A percentile compares a stretch with the other conserved stretches of the same genome.
Evolutionary conservation across 1,139 yeast species (phyloP).

Genomic region (Yamadazyma kanchanaburiensis): DNA sequence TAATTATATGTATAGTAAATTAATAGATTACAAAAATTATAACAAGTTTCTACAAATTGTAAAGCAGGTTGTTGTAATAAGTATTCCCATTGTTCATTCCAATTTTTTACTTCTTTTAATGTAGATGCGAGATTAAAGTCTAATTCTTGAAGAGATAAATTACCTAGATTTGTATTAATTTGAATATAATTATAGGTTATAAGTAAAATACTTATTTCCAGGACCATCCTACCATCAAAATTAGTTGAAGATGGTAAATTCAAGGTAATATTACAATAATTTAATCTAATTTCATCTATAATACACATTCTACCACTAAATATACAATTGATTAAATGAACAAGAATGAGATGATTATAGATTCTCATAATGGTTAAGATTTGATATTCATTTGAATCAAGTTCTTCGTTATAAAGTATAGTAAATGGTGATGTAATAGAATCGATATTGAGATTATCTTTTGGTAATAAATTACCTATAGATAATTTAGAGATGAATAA

Average conservation of each 20-base stretch:
- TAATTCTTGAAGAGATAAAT: slow-evolving; percentile 18
- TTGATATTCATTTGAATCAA: slow-evolving; percentile 43
- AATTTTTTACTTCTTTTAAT: slow-evolving; percentile 40
- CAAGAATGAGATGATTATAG: slow-evolving; percentile 72
- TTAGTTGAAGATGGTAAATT: slow-evolving; percentile 66
- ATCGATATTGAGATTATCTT: slow-evolving; percentile 5
- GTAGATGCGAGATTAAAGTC: slow-evolving; percentile 23
- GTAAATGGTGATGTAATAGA: slow-evolving; percentile 22
- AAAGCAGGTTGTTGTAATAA: slow-evolving; percentile 69
- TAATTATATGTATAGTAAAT: slow-evolving; percentile 34
- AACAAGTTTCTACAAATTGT: slow-evolving; percentile 75
- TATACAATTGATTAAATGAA: slow-evolving; percentile 66
- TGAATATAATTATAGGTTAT: slow-evolving; percentile 64
- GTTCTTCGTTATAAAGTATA: slow-evolving; percentile 25
- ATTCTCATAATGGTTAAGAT: slow-evolving; percentile 53
- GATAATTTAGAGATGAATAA: slow-evolving; percentile 50
- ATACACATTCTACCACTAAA: slow-evolving; percentile 73
- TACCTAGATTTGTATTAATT: slow-evolving; percentile 22
- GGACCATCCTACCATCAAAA: slow-evolving; percentile 81
- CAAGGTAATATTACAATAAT: slow-evolving; percentile 59
- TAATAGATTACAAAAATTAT: slow-evolving; percentile 60
- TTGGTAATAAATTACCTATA: slow-evolving; percentile 26
- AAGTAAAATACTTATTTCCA: slow-evolving; percentile 66
- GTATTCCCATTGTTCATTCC: slow-evolving; percentile 75
- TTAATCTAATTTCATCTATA: slow-evolving; percentile 63